These are phyloP conservation scores for Globisporangium lucens DNA, from an alignment of 352 stramenopile genomes.

Conservation along the genomic window DNA sequence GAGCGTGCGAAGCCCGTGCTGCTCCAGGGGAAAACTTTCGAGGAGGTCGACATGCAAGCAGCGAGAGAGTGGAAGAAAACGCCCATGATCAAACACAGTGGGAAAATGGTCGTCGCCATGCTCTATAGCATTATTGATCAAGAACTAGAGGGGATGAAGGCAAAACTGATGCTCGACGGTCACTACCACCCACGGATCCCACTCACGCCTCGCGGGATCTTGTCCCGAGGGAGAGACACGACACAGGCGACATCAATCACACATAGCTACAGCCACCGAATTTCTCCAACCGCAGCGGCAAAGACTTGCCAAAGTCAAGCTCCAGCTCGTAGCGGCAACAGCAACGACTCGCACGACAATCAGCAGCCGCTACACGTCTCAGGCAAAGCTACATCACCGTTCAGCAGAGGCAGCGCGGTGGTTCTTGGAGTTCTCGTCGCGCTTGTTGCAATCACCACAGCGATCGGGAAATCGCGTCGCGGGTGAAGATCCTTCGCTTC, in stretches of 20 bases:
- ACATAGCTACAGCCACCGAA: background rate
- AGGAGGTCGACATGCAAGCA: conserved; percentile 48
- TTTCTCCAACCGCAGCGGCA: background rate
- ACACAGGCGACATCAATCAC: background rate
- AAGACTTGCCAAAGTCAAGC: background rate
- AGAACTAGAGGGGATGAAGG: conserved; percentile 60
- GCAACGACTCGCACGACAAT: background rate
- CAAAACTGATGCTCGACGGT: conserved; percentile 23
- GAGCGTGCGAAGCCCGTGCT: conserved; percentile 57
- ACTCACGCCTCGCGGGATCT: conserved; percentile 12
- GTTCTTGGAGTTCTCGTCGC: conserved; percentile 13
- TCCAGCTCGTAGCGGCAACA: background rate
- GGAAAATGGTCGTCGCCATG: conserved; percentile 70
- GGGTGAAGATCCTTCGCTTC: background rate
- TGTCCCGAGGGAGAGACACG: background rate
- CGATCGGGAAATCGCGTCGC: conserved; percentile 2
- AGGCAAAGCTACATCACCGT: background rate
- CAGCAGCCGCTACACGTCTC: background rate
- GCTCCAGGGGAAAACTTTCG: conserved; percentile 76
- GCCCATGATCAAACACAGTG: conserved; percentile 84
- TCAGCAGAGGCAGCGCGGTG: background rate
- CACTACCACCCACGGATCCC: conserved; percentile 18
- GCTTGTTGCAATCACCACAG: conserved; percentile 14
- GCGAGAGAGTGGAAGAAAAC: conserved; percentile 73
- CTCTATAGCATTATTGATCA: conserved; percentile 87